Percentiles rank a stretch among this genome's conserved stretches.
Evolutionary conservation across 2,329 filamentous ascomycete species (phyloP).

Genomic region (Diaporthe destruens): DNA sequence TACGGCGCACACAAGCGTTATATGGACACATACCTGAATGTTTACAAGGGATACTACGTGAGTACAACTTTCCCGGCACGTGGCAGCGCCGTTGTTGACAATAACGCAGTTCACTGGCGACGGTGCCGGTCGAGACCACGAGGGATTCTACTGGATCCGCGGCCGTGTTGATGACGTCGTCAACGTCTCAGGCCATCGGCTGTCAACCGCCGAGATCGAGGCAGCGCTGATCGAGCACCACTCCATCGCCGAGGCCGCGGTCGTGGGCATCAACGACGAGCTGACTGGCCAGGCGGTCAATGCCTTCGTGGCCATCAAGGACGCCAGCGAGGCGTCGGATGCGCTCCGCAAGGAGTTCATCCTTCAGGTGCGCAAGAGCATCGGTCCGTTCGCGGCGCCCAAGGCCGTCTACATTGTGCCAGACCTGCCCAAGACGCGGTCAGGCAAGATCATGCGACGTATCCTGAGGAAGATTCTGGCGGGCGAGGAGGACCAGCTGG

Average conservation of each 20-base stretch:
- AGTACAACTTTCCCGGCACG: slow-evolving; percentile 55
- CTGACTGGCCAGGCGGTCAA: slow-evolving; percentile 97
- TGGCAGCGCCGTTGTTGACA: neutral
- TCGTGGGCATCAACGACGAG: slow-evolving; percentile 93
- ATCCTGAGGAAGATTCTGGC: slow-evolving; percentile 97
- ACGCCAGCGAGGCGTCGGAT: slow-evolving; percentile 80
- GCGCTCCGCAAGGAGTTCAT: slow-evolving; percentile 93
- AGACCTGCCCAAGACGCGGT: slow-evolving; percentile 96
- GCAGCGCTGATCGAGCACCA: slow-evolving; percentile 94
- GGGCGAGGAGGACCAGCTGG: slow-evolving; percentile 96
- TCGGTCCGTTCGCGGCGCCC: slow-evolving; percentile 95
- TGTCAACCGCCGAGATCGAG: slow-evolving; percentile 98
- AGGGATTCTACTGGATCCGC: slow-evolving; percentile 99
- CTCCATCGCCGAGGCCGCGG: slow-evolving; percentile 91
- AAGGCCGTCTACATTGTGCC: slow-evolving; percentile 93
- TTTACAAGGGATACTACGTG: slow-evolving; percentile 98
- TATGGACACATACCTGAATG: slow-evolving; percentile 98
- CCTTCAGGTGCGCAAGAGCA: slow-evolving; percentile 95
- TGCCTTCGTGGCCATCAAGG: slow-evolving; percentile 94
- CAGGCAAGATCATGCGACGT: slow-evolving; percentile 98
- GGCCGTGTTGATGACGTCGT: slow-evolving; percentile 98
- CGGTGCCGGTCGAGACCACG: slow-evolving; percentile 94
- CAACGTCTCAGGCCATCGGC: slow-evolving; percentile 95
- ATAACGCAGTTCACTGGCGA: slow-evolving; percentile 83
- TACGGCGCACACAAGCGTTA: slow-evolving; percentile 98